These are phyloP conservation scores for Polyplosphaeria fusca DNA, from an alignment of 495 filamentous ascomycete genomes.

Conservation along the genomic window DNA sequence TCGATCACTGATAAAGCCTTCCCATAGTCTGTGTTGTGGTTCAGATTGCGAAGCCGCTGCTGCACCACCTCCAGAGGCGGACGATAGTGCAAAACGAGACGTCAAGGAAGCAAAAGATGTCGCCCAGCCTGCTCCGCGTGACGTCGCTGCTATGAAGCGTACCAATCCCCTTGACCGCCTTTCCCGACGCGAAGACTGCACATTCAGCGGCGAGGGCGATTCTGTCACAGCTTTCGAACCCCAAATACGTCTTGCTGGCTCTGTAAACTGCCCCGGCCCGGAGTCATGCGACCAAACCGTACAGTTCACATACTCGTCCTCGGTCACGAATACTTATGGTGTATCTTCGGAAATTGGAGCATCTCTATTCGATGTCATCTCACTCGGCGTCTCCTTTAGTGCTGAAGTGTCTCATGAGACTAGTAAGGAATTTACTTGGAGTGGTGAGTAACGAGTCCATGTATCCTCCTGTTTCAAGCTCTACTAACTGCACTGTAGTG, in stretches of 20 bases:
- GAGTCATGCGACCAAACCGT: neutral
- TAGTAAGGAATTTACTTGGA: too few species aligned
- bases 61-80: neutral
- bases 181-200: neutral
- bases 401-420: neutral
- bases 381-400: neutral
- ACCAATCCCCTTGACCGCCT: neutral
- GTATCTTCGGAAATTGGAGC: neutral
- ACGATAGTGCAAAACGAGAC: neutral
- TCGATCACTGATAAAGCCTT: neutral
- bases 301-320: neutral
- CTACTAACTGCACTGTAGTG: neutral
- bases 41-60: neutral
- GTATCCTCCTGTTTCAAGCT: too few species aligned
- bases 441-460: neutral
- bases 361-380: neutral
- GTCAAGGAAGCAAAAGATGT: neutral
- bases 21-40: neutral
- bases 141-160: neutral
- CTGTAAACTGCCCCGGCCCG: neutral
- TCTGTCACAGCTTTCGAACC: neutral
- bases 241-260: neutral
- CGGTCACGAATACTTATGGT: neutral
- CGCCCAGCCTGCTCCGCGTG: neutral
- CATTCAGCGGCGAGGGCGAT: neutral